Percentiles rank a stretch among this genome's conserved stretches.
Conservation (phyloP, 129 eudicot genomes). For the Sambucus nigra region DNA sequence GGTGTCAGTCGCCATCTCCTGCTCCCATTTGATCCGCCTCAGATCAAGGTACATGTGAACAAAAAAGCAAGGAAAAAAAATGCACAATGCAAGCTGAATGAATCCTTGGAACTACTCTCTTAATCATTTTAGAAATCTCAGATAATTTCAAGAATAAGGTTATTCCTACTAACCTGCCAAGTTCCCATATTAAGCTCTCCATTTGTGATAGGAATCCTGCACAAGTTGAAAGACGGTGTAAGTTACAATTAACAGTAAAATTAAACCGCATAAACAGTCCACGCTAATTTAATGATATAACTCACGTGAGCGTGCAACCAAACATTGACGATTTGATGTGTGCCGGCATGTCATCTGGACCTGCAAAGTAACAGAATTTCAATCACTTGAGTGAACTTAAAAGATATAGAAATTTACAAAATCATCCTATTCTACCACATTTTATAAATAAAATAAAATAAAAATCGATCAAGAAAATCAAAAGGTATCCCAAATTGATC, state of each 20-base stretch:
- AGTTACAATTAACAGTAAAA: not conserved
- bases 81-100: not conserved
- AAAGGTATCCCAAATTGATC: too few species aligned
- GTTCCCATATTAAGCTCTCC: conserved; percentile 95
- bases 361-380: conserved; percentile 26
- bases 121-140: not conserved
- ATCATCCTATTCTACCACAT: too few species aligned
- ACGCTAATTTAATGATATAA: conserved; percentile 7
- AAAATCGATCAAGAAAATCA: too few species aligned
- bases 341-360: conserved; percentile 99
- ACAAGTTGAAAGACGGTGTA: conserved; percentile 11
- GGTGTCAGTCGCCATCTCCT: too few species aligned
- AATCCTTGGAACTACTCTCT: not conserved
- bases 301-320: conserved; percentile 84
- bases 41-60: too few species aligned
- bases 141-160: not conserved
- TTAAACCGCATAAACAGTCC: not conserved
- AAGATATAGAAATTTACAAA: too few species aligned
- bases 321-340: conserved; percentile 97
- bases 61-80: too few species aligned
- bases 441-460: too few species aligned
- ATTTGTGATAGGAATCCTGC: conserved; percentile 84
- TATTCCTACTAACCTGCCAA: conserved; percentile 66
- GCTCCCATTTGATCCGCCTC: too few species aligned
- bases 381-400: not conserved